Percentiles rank a stretch among this genome's conserved stretches.
These are phyloP conservation scores for Colletotrichum aenigma DNA, from an alignment of 2,329 filamentous ascomycete species.

Conservation along the genomic window DNA sequence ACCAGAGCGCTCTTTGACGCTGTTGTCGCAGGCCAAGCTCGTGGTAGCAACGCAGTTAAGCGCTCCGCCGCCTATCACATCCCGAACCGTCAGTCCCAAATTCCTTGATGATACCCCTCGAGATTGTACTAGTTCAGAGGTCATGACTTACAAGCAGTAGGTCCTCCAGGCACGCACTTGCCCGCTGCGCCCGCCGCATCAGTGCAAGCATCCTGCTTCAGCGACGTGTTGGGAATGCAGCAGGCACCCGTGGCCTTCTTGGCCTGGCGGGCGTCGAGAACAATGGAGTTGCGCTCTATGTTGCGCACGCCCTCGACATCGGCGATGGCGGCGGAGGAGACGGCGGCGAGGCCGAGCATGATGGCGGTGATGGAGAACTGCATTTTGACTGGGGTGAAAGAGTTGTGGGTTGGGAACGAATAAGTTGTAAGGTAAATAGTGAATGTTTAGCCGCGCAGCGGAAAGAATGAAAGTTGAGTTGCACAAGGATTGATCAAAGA, in stretches of 20 bases:
- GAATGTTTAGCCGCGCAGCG: background rate
- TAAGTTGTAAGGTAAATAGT: background rate
- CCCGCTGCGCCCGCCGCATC: conserved; percentile 30
- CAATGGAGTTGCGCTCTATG: background rate
- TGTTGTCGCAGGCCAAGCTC: conserved; percentile 28
- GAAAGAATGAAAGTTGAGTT: background rate
- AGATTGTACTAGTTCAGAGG: too few relatives aligned
- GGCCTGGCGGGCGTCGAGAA: conserved; percentile 31
- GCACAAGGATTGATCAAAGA: background rate
- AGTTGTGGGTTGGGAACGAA: too few relatives aligned
- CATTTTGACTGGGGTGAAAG: conserved; percentile 25
- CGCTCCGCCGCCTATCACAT: conserved; percentile 22
- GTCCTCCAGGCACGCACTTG: conserved; percentile 33
- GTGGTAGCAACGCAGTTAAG: conserved; percentile 30
- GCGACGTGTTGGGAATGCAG: conserved; percentile 34
- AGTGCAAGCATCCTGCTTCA: conserved; percentile 38
- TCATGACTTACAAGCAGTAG: conserved; percentile 32
- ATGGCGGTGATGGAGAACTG: conserved; percentile 26
- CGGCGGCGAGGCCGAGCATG: conserved; percentile 27
- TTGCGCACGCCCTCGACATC: conserved; percentile 20
- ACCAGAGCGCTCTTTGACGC: conserved; percentile 28
- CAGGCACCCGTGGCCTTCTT: conserved; percentile 35
- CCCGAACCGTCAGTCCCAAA: background rate
- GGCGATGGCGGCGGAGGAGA: conserved; percentile 23
- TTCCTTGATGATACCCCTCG: too few relatives aligned